phyloP scores from a whole-genome alignment of 2,329 filamentous ascomycete species.

The Phyllosticta citrichinensis region DNA sequence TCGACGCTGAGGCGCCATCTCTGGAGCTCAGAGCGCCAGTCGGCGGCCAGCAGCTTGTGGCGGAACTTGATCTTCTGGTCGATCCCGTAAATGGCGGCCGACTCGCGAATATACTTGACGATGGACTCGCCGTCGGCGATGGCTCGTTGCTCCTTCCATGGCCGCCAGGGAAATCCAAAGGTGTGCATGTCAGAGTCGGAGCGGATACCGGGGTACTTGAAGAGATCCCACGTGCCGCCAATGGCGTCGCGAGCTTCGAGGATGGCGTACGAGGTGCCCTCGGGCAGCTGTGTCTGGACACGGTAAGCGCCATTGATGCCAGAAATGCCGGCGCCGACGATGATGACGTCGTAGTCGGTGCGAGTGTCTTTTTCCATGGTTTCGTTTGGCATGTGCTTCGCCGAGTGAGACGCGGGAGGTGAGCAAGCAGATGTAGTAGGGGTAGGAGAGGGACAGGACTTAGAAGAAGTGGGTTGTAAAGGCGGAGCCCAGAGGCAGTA shows the following conservation, averaged over 20 bases:
- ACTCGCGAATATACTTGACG: conserved; percentile 34
- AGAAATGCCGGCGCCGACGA: conserved; percentile 65
- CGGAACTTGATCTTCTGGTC: conserved; percentile 36
- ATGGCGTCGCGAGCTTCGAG: conserved; percentile 57
- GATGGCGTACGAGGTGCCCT: conserved; percentile 48
- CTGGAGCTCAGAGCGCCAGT: conserved; percentile 41
- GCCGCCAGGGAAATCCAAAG: conserved; percentile 56
- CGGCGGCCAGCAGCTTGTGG: conserved; percentile 30
- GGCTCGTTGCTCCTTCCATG: conserved; percentile 47
- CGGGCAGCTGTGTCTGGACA: conserved; percentile 49
- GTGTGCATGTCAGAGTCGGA: conserved; percentile 42
- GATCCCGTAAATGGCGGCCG: conserved; percentile 34
- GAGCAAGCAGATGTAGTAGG: neutral
- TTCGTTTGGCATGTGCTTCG: neutral
- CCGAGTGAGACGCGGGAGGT: neutral
- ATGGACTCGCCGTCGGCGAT: conserved; percentile 38
- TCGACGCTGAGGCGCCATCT: conserved; percentile 34
- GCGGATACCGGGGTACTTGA: conserved; percentile 62
- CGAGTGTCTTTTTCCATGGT: neutral
- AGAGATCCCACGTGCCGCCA: conserved; percentile 72
- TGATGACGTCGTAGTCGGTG: conserved; percentile 37
- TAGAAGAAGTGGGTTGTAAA: neutral
- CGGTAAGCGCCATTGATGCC: conserved; percentile 68
- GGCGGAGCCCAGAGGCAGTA: neutral
- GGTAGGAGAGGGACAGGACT: neutral